Base-by-base conservation (phyloP, 805 yeast species). In the Metschnikowia arizonensis region DNA sequence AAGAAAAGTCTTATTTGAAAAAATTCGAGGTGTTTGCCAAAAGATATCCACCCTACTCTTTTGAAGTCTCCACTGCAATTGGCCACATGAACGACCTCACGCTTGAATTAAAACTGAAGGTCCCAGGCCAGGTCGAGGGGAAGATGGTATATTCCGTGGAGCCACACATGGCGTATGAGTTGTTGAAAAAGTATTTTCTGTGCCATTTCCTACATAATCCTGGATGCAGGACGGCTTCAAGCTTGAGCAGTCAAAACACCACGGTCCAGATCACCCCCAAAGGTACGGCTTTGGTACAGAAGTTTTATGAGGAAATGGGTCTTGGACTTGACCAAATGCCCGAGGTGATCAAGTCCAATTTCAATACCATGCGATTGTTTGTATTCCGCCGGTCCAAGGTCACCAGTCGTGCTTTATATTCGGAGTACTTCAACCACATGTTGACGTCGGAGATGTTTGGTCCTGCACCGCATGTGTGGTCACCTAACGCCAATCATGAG, bases 211-310 rank as follows among this genome's bases (percentile, higher is more conserved):
- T 88, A 8, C 96, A 88, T 59, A 77, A 79, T 11, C 96, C 96
- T 0, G 77, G 78, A 2, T 89, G 85, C 50, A 68, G 91, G 55
- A 88, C 96, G 0, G 60, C 85, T 34, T 51, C 59, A 11, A 65
- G 60, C 33, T 72, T 82, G 5, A 74, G 74, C 23, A 28, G 46
- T 41, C 64, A 57, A 0, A 67, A 64, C 3, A 66, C 71, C 0
- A 48, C 69, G 2, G 58, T 88, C 24, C 97, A 91, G 59, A 96
- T 96, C 3, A 88, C 97, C 0, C 89, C 97, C 0, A 91, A 91
- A 58, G 98, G 97, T 1, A 80, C 88, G 6, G 82, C 88, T 0
- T 57, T 88, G 0, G 62, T 90, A 2, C 79, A 78, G 40, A 67
- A 72, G 14, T 88, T 82, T 59, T 80, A 84, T 49, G 67, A 71